phyloP scores from a whole-genome alignment of 768 basidiomycete genomes.

The Gelatoporia subvermispora region DNA sequence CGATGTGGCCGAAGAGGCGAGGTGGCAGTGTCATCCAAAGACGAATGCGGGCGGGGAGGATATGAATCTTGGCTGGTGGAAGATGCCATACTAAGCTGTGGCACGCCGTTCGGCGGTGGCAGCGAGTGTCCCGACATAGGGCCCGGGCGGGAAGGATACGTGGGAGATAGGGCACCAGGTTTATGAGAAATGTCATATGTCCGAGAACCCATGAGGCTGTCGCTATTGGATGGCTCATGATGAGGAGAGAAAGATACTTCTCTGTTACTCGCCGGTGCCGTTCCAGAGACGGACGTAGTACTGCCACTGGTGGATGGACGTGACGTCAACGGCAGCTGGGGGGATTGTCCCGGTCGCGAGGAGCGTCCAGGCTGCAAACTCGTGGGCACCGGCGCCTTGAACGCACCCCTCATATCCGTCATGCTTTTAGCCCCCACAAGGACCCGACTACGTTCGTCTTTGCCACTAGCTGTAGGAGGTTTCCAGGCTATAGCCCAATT shows the following conservation, averaged over 20 bases:
- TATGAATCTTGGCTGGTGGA: too few species aligned
- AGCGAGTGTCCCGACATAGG: too few species aligned
- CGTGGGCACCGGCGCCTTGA: conserved; percentile 27
- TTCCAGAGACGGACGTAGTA: not conserved
- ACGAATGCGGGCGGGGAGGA: too few species aligned
- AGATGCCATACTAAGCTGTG: too few species aligned
- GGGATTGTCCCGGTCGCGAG: not conserved
- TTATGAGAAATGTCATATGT: not conserved
- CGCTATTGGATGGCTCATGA: not conserved
- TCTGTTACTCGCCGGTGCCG: too few species aligned
- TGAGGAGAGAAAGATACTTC: too few species aligned
- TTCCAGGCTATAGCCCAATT: conserved; percentile 50
- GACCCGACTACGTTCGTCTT: conserved; percentile 32
- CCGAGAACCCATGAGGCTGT: not conserved
- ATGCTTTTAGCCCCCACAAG: conserved; percentile 48
- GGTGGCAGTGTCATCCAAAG: too few species aligned
- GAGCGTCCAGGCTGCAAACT: conserved; percentile 29
- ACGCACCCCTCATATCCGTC: conserved; percentile 42
- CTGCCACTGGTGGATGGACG: conserved; percentile 15
- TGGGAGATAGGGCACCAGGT: too few species aligned
- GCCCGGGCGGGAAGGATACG: not conserved
- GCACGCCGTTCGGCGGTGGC: too few species aligned
- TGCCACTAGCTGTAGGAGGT: conserved; percentile 29
- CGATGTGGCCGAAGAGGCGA: too few species aligned
- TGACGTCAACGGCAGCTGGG: conserved; percentile 29